Conservation (phyloP, 2,329 filamentous ascomycete genomes). For the Alternaria sp. region DNA sequence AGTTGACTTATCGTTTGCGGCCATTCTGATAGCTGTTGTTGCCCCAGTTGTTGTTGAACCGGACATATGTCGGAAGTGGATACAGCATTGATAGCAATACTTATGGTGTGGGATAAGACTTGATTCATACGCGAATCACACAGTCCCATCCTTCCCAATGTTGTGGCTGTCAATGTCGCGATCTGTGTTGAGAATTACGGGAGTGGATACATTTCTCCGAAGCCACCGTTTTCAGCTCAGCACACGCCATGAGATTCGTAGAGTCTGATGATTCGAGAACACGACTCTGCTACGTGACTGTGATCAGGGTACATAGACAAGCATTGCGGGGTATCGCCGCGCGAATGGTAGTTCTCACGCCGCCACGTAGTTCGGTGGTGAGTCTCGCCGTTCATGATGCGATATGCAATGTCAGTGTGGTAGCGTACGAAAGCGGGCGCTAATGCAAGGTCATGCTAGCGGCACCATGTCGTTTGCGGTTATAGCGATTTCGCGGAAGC, state of each 20-base stretch:
- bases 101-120: not conserved
- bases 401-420: not conserved
- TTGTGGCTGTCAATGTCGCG: not conserved
- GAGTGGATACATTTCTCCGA: not conserved
- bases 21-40: not conserved
- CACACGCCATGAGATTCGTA: not conserved
- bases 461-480: not conserved
- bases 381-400: not conserved
- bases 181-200: not conserved
- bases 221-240: not conserved
- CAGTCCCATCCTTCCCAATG: not conserved
- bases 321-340: not conserved
- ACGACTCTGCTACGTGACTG: not conserved
- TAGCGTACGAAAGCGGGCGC: not conserved
- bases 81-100: not conserved
- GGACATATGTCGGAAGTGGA: not conserved
- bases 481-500: not conserved
- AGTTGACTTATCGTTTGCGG: not conserved
- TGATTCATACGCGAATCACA: not conserved
- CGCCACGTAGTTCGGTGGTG: not conserved
- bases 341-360: not conserved
- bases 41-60: not conserved
- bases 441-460: not conserved
- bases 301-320: not conserved
- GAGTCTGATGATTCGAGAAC: not conserved